A percentile compares a stretch with the other conserved stretches of the same genome.
phyloP scores from a whole-genome alignment of 352 stramenopile genomes.

The Aphanomyces cochlioides region DNA sequence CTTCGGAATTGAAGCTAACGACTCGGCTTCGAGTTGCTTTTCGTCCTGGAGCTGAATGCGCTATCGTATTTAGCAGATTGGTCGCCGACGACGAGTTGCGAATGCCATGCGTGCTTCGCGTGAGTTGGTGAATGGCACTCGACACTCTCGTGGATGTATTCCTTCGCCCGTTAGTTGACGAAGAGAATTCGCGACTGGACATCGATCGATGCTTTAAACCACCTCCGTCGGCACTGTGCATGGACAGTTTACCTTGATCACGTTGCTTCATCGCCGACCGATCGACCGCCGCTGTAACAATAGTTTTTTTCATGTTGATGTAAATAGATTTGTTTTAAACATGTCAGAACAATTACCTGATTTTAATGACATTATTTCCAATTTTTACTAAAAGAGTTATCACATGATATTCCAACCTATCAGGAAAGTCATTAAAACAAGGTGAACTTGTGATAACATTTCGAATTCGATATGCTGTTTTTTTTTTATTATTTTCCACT shows the following conservation, averaged over 20 bases:
- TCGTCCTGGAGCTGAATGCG: slow-evolving; percentile 19
- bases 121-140: neutral
- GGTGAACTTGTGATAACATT: no score
- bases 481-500: no score
- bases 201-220: slow-evolving; percentile 5
- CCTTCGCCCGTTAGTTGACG: neutral
- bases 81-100: slow-evolving; percentile 7
- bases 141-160: slow-evolving; percentile 14
- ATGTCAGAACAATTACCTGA: no score
- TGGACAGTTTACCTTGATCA: neutral
- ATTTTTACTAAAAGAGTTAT: no score
- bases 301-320: no score
- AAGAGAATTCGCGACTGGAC: neutral
- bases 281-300: no score
- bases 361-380: no score
- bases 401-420: no score
- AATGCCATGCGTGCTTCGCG: slow-evolving; percentile 20
- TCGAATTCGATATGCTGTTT: no score
- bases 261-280: no score
- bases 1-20: neutral
- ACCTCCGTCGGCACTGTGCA: slow-evolving; percentile 32
- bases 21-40: slow-evolving; percentile 6
- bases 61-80: neutral
- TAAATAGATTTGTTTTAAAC: no score
- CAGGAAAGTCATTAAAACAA: no score